Evolutionary conservation across 768 basidiomycete genomes (phyloP), one percentile per base, ranked within the genome.

Genomic region (Xerocomellus intermedius): DNA sequence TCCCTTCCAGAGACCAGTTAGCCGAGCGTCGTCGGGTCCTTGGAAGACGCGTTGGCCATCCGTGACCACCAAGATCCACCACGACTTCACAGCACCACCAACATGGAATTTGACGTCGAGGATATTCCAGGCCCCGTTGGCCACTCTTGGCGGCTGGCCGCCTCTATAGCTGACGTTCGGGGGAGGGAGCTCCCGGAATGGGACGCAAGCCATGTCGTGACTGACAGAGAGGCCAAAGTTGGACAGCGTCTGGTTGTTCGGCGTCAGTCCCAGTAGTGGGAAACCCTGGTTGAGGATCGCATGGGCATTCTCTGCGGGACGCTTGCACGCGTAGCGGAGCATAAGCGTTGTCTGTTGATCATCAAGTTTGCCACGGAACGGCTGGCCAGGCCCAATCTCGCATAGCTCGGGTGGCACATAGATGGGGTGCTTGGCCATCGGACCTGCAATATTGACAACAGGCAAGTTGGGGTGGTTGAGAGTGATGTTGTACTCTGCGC

Each of bases 71-170:
- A 93, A 64, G 9, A 91, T 82, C 71, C 82, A 84, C 86, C 88
- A 91, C 33, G 75, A 77, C 9, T 67, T 37, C 17, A 89, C 75
- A 2, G 51, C 61, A 0, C 77, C 85, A 1, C 82, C 82, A 0
- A 61, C 64, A 33, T 85, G 82, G 63, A 93, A 91, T 63, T 84
- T 82, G 50, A 87, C 84, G 22, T 85, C 77, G 33, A 86, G 66
- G 49, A 91, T 84, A 57, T 92, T 92, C 91, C 91, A 93, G 37
- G 81, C 79, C 1, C 85, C 91, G 32, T 86, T 81, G 35, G 63
- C 71, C 7, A 83, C 78, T 14, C 70, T 76, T 3, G 68, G 50
- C 69, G 74, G 65, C 7, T 52, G 65, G 2, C 82, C 83, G 5
- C 60, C 69, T 36, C 69, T 73, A 64, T 93, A 93, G 2, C 73